phyloP scores from a whole-genome alignment of 306 rosid genomes.

The Begonia peltatifolia region DNA sequence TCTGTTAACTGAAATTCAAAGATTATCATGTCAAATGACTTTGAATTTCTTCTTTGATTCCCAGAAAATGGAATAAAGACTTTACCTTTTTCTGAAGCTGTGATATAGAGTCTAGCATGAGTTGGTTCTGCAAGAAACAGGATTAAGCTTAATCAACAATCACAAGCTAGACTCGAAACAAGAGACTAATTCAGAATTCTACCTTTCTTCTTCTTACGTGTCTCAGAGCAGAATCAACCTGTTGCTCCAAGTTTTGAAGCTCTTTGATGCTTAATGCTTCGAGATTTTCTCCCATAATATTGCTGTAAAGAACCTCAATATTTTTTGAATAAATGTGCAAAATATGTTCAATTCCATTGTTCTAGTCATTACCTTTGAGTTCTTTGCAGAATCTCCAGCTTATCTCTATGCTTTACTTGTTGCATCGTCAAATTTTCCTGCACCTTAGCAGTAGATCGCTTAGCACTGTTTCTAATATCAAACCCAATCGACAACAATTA shows the following conservation, averaged over 20 bases:
- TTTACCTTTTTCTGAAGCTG: slow-evolving; percentile 64
- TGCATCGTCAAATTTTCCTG: slow-evolving; percentile 73
- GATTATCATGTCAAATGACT: neutral
- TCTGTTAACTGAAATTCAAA: neutral
- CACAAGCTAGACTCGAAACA: neutral
- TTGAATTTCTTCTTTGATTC: neutral
- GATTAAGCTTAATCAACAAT: neutral
- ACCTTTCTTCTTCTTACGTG: slow-evolving; percentile 72
- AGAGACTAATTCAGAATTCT: slow-evolving; percentile 4
- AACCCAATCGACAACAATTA: too few species aligned
- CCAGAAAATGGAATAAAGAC: neutral
- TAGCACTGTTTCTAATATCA: neutral
- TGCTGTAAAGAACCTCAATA: slow-evolving; percentile 26
- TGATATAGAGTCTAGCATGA: slow-evolving; percentile 70
- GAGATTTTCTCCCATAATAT: slow-evolving; percentile 68
- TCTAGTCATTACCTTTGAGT: slow-evolving; percentile 33
- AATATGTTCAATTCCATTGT: neutral
- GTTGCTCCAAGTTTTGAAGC: slow-evolving; percentile 79
- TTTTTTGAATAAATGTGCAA: neutral
- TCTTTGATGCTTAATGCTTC: slow-evolving; percentile 45
- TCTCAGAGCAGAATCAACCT: slow-evolving; percentile 71
- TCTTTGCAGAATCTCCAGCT: slow-evolving; percentile 56
- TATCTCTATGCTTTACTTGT: slow-evolving; percentile 74
- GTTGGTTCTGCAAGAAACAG: slow-evolving; percentile 45
- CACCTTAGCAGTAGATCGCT: neutral